Conservation (phyloP, 495 filamentous ascomycete species). For the Podospora australis region DNA sequence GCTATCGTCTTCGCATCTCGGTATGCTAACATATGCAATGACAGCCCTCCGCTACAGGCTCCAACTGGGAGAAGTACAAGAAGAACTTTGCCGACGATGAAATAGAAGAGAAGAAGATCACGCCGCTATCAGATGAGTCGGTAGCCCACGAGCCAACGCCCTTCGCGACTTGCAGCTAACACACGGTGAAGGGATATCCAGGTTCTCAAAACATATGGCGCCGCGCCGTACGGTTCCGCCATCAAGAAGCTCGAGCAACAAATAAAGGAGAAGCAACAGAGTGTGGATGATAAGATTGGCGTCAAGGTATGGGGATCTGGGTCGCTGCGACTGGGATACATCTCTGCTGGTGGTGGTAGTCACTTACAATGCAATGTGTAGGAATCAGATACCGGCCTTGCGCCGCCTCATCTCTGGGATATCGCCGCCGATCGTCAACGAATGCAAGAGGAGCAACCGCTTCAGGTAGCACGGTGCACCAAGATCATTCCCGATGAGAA, state of each 20-base stretch:
- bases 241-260: slow-evolving; percentile 95
- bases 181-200: slow-evolving; percentile 76
- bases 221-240: slow-evolving; percentile 85
- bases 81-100: slow-evolving; percentile 97
- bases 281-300: slow-evolving; percentile 96
- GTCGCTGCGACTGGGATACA: not conserved
- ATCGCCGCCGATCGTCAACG: slow-evolving; percentile 94
- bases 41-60: slow-evolving; percentile 83
- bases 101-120: slow-evolving; percentile 98
- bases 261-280: slow-evolving; percentile 95
- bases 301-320: slow-evolving; percentile 38
- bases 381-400: slow-evolving; percentile 98
- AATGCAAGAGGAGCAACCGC: slow-evolving; percentile 95
- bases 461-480: slow-evolving; percentile 96
- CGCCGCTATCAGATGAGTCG: slow-evolving; percentile 90
- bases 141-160: slow-evolving; percentile 24
- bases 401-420: slow-evolving; percentile 98
- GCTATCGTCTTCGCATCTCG: too few species aligned
- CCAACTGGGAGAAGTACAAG: slow-evolving; percentile 96
- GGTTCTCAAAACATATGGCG: slow-evolving; percentile 98
- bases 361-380: too few species aligned
- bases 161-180: slow-evolving; percentile 31
- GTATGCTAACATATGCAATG: slow-evolving; percentile 13
- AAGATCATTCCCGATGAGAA: slow-evolving; percentile 98
- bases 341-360: not conserved